Conservation (phyloP, 306 rosid genomes). For the Oemleria cerasiformis region DNA sequence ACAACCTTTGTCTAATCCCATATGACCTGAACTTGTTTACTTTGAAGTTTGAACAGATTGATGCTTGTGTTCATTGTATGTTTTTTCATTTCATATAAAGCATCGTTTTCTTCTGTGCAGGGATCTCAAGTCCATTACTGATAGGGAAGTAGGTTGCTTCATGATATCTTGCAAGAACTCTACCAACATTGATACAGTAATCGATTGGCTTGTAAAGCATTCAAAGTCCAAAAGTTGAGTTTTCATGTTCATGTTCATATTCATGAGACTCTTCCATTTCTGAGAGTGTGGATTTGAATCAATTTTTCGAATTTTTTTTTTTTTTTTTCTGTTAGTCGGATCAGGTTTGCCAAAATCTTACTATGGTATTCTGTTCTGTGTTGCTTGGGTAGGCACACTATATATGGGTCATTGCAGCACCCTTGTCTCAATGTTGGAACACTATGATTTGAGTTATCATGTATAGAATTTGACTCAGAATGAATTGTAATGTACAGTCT, state of each 20-base stretch:
- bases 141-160: conserved; percentile 67
- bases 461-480: conserved; percentile 8
- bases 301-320: conserved; percentile 11
- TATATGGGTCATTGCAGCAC: not conserved
- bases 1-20: not conserved
- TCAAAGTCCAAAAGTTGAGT: too few relatives aligned
- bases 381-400: too few relatives aligned
- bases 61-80: not conserved
- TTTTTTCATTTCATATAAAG: not conserved
- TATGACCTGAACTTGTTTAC: not conserved
- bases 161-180: conserved; percentile 76
- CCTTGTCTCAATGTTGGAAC: not conserved
- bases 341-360: conserved; percentile 7
- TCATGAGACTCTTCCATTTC: conserved; percentile 8
- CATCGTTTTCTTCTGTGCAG: conserved; percentile 32
- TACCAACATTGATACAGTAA: too few relatives aligned
- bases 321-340: not conserved
- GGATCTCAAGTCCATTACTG: conserved; percentile 53
- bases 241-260: conserved; percentile 3
- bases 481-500: conserved; percentile 14
- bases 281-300: conserved; percentile 26
- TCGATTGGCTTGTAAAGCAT: too few relatives aligned
- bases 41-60: not conserved
- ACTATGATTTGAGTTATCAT: not conserved
- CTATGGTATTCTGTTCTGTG: not conserved